Percentiles rank a stretch among this genome's conserved stretches.
Conservation (phyloP, 495 filamentous ascomycete genomes). For the Neurospora sp. region DNA sequence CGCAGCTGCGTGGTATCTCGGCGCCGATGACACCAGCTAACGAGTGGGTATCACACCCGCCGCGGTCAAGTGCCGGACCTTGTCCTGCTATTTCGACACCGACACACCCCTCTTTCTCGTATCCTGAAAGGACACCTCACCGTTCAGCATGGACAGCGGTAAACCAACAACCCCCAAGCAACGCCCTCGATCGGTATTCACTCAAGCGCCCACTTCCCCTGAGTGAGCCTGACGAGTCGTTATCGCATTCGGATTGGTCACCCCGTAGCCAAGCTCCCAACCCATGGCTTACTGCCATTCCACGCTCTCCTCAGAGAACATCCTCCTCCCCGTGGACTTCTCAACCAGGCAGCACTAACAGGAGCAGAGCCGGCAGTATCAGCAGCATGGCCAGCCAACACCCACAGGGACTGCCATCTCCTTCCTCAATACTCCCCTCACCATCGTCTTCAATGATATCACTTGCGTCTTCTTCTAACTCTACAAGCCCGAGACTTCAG, state of each 20-base stretch:
- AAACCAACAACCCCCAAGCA: constrained; percentile 2
- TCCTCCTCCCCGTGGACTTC: neutral
- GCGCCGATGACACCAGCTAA: constrained; percentile 29
- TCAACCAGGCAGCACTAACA: neutral
- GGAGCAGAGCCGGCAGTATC: neutral
- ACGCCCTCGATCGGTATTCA: constrained; percentile 3
- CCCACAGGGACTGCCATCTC: neutral
- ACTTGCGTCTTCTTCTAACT: neutral
- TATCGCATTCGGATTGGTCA: neutral
- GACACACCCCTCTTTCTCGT: neutral
- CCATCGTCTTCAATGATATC: neutral
- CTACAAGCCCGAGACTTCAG: neutral
- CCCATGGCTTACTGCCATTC: constrained; percentile 34
- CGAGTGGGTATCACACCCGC: constrained; percentile 1
- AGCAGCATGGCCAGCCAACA: neutral
- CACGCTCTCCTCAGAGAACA: constrained; percentile 15
- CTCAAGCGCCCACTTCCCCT: neutral
- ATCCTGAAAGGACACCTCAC: neutral
- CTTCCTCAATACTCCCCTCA: neutral
- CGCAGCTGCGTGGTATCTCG: constrained; percentile 1
- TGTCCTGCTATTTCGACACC: neutral
- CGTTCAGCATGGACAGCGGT: constrained; percentile 10
- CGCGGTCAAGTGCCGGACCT: neutral
- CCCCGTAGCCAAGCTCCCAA: constrained; percentile 15
- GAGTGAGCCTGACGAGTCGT: neutral